Evolutionary conservation across 768 basidiomycete species (phyloP), one percentile per base, ranked within the genome.

Genomic region (Kockovaella imperatae): DNA sequence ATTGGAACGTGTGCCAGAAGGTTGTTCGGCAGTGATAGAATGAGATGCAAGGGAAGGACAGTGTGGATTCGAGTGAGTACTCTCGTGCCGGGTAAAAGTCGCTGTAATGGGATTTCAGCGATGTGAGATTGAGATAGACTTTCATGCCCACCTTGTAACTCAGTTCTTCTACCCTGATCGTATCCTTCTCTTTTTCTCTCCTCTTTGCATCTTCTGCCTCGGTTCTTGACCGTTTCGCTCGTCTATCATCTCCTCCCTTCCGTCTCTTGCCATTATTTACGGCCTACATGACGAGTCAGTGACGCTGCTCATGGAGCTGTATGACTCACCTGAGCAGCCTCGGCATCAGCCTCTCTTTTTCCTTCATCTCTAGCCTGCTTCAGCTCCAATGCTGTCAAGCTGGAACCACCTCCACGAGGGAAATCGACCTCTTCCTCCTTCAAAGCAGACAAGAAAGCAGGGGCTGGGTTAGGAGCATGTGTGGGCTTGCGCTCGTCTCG

Each of bases 11-110:
- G 89, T 7, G 80, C 95, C 57, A 86, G 79, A 31, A 99, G 80
- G 72, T 96, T 91, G 60, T 91, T 87, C 15, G 95, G 93, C n/a
- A 99, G 77, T 15, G 93, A 96, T 24, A 97, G 76, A 49, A 97
- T 78, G 50, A 99, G 78, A 36, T 87, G 84, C 29, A 99, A 80
- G 10, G 91, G 86, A 53, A 87, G 81, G 44, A 97, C 79, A 23
- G 84, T 79, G 57, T 87, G 77, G 43, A 99, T 78, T 73, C 89
- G 85, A n/a, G 82, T 83, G 29, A 97, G 75, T 18, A 96, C 77
- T 65, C 83, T 88, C 79, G 88, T 90, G 30, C 90, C 91, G 29
- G 81, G 74, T 35, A 76, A 72, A 11, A 95, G 74, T 57, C 88
- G 81, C 87, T 42, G 25, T 6, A 20, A 20, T 38, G 14, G 28